phyloP scores from a whole-genome alignment of 2,329 filamentous ascomycete genomes.

The Colletotrichum falcatum region DNA sequence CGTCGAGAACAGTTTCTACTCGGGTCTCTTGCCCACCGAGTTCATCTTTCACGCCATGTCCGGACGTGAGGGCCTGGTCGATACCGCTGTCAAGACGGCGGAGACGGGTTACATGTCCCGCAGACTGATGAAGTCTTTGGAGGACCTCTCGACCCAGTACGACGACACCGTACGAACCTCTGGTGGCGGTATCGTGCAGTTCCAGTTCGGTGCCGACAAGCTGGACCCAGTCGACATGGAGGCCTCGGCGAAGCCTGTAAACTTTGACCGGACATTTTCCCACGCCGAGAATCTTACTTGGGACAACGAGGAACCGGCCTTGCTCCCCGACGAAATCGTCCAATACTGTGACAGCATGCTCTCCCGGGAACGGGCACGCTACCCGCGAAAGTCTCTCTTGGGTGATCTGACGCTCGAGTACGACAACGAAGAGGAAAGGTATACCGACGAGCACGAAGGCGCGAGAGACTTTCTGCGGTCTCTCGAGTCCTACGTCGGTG shows the following conservation, averaged over 20 bases:
- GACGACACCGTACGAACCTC: conserved; percentile 96
- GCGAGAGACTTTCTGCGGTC: conserved; percentile 84
- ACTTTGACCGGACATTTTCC: conserved; percentile 91
- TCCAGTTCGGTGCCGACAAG: conserved; percentile 96
- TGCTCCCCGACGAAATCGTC: conserved; percentile 81
- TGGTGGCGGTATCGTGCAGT: conserved; percentile 89
- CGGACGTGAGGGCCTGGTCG: conserved; percentile 96
- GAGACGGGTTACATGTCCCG: conserved; percentile 99
- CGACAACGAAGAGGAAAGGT: conserved; percentile 75
- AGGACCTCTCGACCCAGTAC: conserved; percentile 93
- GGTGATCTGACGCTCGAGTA: conserved; percentile 74
- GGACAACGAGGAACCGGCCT: conserved; percentile 78
- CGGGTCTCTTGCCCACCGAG: conserved; percentile 87
- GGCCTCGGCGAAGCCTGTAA: conserved; percentile 88
- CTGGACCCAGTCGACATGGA: conserved; percentile 99
- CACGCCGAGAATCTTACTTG: conserved; percentile 83
- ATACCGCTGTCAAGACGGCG: conserved; percentile 98
- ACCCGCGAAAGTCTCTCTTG: conserved; percentile 71
- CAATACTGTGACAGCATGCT: conserved; percentile 76
- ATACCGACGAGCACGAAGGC: conserved; percentile 83
- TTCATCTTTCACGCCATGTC: conserved; percentile 99
- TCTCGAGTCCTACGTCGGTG: conserved; percentile 77
- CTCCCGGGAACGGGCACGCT: conserved; percentile 73
- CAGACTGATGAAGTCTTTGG: conserved; percentile 96
- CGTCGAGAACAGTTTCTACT: conserved; percentile 97